Percentiles rank a stretch among this genome's conserved stretches.
Conservation (phyloP, 2,329 filamentous ascomycete genomes). For the Diaporthe destruens region DNA sequence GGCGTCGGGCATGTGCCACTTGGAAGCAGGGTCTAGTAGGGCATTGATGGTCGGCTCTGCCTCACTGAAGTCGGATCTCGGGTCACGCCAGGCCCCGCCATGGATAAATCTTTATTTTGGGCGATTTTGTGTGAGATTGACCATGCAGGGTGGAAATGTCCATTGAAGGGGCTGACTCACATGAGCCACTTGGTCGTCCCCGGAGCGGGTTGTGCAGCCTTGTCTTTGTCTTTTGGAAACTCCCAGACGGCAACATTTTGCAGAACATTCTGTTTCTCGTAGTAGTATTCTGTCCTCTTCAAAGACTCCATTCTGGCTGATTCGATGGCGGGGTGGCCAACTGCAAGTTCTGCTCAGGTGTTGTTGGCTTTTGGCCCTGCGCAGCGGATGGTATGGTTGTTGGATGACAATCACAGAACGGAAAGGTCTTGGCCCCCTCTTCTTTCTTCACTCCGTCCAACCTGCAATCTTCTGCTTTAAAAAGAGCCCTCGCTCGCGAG, state of each 20-base stretch:
- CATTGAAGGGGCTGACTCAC: constrained; percentile 22
- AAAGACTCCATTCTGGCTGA: constrained; percentile 34
- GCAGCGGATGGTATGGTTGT: background rate
- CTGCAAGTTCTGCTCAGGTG: background rate
- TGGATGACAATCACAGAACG: background rate
- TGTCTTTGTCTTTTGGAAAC: constrained; percentile 36
- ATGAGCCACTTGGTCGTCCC: constrained; percentile 39
- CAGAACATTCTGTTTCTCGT: constrained; percentile 36
- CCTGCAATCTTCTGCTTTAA: background rate
- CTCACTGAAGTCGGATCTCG: constrained; percentile 59
- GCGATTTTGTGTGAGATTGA: background rate
- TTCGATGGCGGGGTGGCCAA: background rate
- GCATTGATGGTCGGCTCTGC: constrained; percentile 60
- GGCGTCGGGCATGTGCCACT: constrained; percentile 38
- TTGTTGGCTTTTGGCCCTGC: background rate
- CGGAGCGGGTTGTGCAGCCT: background rate
- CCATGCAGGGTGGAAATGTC: too few relatives aligned
- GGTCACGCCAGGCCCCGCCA: constrained; percentile 74
- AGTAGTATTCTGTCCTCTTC: constrained; percentile 40
- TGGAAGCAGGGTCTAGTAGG: constrained; percentile 50
- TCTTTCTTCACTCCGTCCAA: background rate
- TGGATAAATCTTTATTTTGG: constrained; percentile 62
- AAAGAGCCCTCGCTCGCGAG: background rate
- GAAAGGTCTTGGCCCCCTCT: background rate
- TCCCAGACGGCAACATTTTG: constrained; percentile 42